phyloP scores from a whole-genome alignment of 805 yeast species.

The Barnettozyma wickerhamii region DNA sequence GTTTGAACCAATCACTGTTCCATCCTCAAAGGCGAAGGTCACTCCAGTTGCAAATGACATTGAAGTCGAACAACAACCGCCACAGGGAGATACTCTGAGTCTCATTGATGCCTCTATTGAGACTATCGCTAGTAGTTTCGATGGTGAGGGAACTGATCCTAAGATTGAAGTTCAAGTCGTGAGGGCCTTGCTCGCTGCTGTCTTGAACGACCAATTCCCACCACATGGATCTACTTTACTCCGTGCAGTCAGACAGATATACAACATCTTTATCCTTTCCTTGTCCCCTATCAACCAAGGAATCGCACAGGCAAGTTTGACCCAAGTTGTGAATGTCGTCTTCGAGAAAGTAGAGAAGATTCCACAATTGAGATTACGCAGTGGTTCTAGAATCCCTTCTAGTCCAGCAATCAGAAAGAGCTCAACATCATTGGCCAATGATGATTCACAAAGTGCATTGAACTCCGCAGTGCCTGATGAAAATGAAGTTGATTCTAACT shows the following conservation, averaged over 20 bases:
- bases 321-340: slow-evolving; percentile 83
- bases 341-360: slow-evolving; percentile 64
- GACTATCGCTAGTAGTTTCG: slow-evolving; percentile 79
- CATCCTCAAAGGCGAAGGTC: slow-evolving; percentile 35
- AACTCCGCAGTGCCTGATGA: slow-evolving; percentile 6
- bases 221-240: slow-evolving; percentile 87
- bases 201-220: slow-evolving; percentile 71
- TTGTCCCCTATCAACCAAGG: slow-evolving; percentile 81
- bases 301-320: slow-evolving; percentile 90
- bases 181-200: slow-evolving; percentile 85
- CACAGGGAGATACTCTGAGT: too few species aligned
- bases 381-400: slow-evolving; percentile 6
- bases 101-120: slow-evolving; percentile 80
- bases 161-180: slow-evolving; percentile 88
- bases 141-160: slow-evolving; percentile 89
- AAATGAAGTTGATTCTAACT: slow-evolving; percentile 26
- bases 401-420: slow-evolving; percentile 13
- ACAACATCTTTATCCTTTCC: slow-evolving; percentile 86
- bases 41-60: slow-evolving; percentile 18
- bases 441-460: slow-evolving; percentile 2
- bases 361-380: slow-evolving; percentile 10
- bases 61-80: slow-evolving; percentile 15
- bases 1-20: slow-evolving; percentile 55
- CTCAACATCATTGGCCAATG: slow-evolving; percentile 12
- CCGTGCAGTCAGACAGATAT: slow-evolving; percentile 89